Base-by-base conservation (phyloP, 2,329 filamentous ascomycete genomes). In the Fusarium hainanense region DNA sequence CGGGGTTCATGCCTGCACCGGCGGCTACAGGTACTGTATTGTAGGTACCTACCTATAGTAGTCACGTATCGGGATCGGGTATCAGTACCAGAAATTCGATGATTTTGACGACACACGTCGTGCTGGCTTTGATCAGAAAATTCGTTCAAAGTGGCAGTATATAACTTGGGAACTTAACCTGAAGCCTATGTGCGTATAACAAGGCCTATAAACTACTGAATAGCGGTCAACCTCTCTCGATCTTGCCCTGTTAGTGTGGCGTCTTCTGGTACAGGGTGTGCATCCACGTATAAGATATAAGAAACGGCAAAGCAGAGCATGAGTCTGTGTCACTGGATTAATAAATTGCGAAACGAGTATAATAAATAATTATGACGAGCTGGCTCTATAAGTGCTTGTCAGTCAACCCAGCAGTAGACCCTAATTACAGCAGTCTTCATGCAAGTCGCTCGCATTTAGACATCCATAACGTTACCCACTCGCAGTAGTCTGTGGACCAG, bases 1-100 rank as follows among this genome's bases (percentile, higher is more conserved):
- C 55, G 66, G 66, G 66, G 66, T 62, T 56, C 40, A 55, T 54
- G 57, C 41, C 54, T 69, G 34, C 34, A 37, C 34, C 34, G 10
- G 34, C 18, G 34, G 34, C 34, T 37, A 37, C n/a, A 37, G 34
- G 18, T 37, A 37, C 34, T 37, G 44, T 48, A 66, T n/a, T 37
- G 12, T 9, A 25, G 47, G 9, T 37, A 23, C 21, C 21, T 23
- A 50, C 30, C 20, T 44, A 18, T 23, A 16, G 10, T n/a, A 43
- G 41, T 43, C 41, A 16, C 57, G 47, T 58, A 54, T 51, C 32
- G 42, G 34, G 18, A 37, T n/a, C 6, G 34, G 34, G 34, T 58
- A 46, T 30, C 65, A 44, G 28, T 50, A 42, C 60, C 32, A 28
- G 25, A 34, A 48, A 43, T 18, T 10, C 25, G 10, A 27, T 30